Evolutionary conservation across 2,329 filamentous ascomycete genomes (phyloP).

Genomic region (Lasiodiplodia citricola): DNA sequence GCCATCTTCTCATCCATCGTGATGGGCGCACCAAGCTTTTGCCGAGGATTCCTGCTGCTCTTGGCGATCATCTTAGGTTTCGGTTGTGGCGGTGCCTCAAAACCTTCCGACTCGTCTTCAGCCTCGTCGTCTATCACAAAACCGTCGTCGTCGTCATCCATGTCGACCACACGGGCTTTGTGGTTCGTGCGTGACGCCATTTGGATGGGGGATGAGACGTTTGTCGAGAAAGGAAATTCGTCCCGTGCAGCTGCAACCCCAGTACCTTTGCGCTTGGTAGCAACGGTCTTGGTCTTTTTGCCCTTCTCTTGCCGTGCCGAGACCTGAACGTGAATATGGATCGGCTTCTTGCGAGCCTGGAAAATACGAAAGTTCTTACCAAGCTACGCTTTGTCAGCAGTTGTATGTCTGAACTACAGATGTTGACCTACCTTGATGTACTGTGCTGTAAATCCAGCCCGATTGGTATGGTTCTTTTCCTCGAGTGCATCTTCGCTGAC

Average conservation of each 20-base stretch:
- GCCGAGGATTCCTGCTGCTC: conserved; percentile 30
- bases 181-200: conserved; percentile 46
- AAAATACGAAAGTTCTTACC: conserved; percentile 56
- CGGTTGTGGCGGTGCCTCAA: conserved; percentile 47
- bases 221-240: conserved; percentile 66
- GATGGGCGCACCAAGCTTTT: conserved; percentile 62
- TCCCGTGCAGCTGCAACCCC: conserved; percentile 44
- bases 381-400: conserved; percentile 39
- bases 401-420: neutral
- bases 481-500: conserved; percentile 73
- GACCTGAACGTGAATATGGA: conserved; percentile 61
- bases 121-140: conserved; percentile 39
- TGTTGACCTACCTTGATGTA: conserved; percentile 68
- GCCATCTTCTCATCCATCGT: conserved; percentile 61
- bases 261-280: conserved; percentile 32
- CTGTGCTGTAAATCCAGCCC: conserved; percentile 70
- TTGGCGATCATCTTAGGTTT: conserved; percentile 27
- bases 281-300: conserved; percentile 39
- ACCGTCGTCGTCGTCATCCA: conserved; percentile 32
- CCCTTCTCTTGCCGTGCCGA: conserved; percentile 49
- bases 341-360: conserved; percentile 45
- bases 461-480: conserved; percentile 72
- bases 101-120: conserved; percentile 50
- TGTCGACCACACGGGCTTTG: conserved; percentile 31
- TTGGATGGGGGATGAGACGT: conserved; percentile 68